A percentile compares a stretch with the other conserved stretches of the same genome.
Conservation (phyloP, 345 rosid genomes). For the Citrus mangshanensis region DNA sequence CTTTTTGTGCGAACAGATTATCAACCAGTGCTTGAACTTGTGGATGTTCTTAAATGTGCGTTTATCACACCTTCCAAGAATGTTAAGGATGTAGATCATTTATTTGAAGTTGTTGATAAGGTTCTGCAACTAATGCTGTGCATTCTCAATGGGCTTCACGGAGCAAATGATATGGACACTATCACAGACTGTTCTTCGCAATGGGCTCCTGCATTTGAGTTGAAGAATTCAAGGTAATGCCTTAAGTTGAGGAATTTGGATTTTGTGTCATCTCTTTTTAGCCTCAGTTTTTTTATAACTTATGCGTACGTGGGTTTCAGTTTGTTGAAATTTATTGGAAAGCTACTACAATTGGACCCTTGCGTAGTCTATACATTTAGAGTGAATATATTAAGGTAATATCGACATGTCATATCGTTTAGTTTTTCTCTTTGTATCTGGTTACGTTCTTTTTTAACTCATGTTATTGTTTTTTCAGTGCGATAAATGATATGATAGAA, state of each 20-base stretch:
- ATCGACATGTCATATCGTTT: constrained; percentile 3
- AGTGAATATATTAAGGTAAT: constrained; percentile 60
- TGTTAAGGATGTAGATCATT: constrained; percentile 32
- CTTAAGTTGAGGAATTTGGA: constrained; percentile 5
- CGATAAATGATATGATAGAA: constrained; percentile 60
- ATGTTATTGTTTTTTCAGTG: constrained; percentile 48
- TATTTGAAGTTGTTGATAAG: constrained; percentile 48
- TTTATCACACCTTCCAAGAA: constrained; percentile 37
- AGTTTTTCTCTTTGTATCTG: constrained; percentile 1
- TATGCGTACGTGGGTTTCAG: constrained; percentile 41
- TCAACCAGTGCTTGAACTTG: constrained; percentile 44
- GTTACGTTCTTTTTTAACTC: constrained; percentile 18
- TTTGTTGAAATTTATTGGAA: constrained; percentile 56
- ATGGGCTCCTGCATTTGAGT: constrained; percentile 74
- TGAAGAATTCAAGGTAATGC: constrained; percentile 56
- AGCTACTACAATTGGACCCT: constrained; percentile 52
- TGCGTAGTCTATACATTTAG: constrained; percentile 44
- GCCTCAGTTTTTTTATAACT: constrained; percentile 11
- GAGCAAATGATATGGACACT: constrained; percentile 33
- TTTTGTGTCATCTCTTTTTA: constrained; percentile 3
- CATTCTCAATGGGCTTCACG: constrained; percentile 49
- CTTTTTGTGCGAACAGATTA: constrained; percentile 47
- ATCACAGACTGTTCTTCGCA: constrained; percentile 36
- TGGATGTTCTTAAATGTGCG: constrained; percentile 37
- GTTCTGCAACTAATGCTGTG: constrained; percentile 61